phyloP scores from a whole-genome alignment of 768 basidiomycete species.

The Mycena crocata region DNA sequence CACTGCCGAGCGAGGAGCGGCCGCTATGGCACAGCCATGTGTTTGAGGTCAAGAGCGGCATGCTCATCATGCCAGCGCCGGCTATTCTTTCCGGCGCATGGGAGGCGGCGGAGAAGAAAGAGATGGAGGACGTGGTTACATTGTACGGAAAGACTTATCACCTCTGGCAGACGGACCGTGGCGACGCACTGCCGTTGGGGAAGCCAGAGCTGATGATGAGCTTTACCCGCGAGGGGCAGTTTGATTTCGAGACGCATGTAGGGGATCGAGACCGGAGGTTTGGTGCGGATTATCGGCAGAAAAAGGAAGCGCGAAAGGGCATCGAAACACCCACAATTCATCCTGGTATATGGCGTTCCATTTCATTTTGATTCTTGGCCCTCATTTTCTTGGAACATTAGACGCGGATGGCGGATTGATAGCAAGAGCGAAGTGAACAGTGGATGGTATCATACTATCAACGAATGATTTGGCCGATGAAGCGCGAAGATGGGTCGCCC shows the following conservation, averaged over 20 bases:
- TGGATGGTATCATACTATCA: too few species aligned
- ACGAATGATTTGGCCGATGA: too few species aligned
- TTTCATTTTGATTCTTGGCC: neutral
- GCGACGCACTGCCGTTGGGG: constrained; percentile 29
- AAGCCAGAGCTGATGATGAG: constrained; percentile 33
- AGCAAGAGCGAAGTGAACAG: too few species aligned
- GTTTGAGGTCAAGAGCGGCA: constrained; percentile 50
- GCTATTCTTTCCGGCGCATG: constrained; percentile 12
- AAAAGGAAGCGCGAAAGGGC: constrained; percentile 33
- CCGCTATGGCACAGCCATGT: constrained; percentile 67
- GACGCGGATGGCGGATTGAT: constrained; percentile 10
- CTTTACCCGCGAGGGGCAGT: constrained; percentile 31
- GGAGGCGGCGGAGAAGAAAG: constrained; percentile 34
- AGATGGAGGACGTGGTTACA: constrained; percentile 28
- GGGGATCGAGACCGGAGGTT: constrained; percentile 17
- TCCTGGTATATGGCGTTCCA: neutral
- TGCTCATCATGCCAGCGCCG: constrained; percentile 33
- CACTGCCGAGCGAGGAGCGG: constrained; percentile 58
- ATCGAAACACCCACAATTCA: constrained; percentile 5
- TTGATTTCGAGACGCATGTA: constrained; percentile 28
- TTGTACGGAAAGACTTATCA: constrained; percentile 34
- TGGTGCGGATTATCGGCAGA: constrained; percentile 26
- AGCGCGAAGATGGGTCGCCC: too few species aligned
- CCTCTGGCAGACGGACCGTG: constrained; percentile 33
- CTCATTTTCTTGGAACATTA: neutral